These are phyloP conservation scores for Pestalotiopsis sp. DNA, from an alignment of 2,329 filamentous ascomycete species.

Conservation along the genomic window DNA sequence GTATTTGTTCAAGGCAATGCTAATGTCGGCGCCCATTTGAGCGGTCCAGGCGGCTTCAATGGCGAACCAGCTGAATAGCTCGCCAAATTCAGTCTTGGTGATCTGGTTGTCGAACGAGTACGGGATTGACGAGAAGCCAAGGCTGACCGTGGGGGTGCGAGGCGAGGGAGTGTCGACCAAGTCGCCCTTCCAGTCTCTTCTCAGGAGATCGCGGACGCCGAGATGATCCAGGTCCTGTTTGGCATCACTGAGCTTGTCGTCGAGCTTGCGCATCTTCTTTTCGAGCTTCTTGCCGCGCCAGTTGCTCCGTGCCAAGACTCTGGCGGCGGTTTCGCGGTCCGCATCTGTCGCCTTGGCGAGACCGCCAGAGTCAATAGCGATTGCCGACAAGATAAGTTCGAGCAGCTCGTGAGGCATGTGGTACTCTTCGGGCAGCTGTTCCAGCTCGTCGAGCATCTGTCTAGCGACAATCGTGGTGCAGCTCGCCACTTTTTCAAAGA, in stretches of 20 bases:
- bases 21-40: slow-evolving; percentile 44
- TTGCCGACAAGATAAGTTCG: slow-evolving; percentile 47
- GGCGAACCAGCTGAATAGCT: slow-evolving; percentile 51
- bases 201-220: slow-evolving; percentile 43
- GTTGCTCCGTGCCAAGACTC: slow-evolving; percentile 42
- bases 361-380: slow-evolving; percentile 47
- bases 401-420: slow-evolving; percentile 50
- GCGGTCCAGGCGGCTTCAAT: slow-evolving; percentile 51
- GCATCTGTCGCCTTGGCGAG: slow-evolving; percentile 39
- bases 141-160: slow-evolving; percentile 45
- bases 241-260: slow-evolving; percentile 39
- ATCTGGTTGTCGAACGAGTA: slow-evolving; percentile 49
- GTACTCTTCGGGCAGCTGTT: slow-evolving; percentile 44
- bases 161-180: slow-evolving; percentile 48
- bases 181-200: slow-evolving; percentile 50
- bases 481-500: slow-evolving; percentile 45
- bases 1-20: slow-evolving; percentile 47
- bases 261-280: slow-evolving; percentile 43
- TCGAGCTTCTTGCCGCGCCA: slow-evolving; percentile 40
- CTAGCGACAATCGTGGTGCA: slow-evolving; percentile 48
- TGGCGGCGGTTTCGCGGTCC: slow-evolving; percentile 39
- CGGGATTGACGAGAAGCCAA: slow-evolving; percentile 47
- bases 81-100: slow-evolving; percentile 45
- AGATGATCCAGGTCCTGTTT: slow-evolving; percentile 45
- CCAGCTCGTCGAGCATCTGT: slow-evolving; percentile 48